Evolutionary conservation across 257 asterid species (phyloP).

Genomic region (Parsonsia alboflavescens): DNA sequence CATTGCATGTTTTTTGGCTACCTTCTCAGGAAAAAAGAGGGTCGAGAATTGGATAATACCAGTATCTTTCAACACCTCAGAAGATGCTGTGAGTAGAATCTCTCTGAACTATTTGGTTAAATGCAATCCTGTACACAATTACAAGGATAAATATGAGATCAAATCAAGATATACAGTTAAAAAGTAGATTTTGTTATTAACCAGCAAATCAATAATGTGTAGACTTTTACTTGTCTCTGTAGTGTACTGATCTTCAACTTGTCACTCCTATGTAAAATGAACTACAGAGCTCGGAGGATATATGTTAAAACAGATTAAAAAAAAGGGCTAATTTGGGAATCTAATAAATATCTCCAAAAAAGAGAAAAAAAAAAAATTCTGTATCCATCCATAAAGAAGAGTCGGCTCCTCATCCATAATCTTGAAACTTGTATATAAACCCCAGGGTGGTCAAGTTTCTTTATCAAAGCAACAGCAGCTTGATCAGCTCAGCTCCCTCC

Average conservation of each 20-base stretch:
- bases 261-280: slow-evolving; percentile 6
- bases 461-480: slow-evolving; percentile 11
- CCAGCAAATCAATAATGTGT: slow-evolving; percentile 22
- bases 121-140: background rate
- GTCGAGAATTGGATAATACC: slow-evolving; percentile 8
- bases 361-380: no score
- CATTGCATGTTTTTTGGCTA: background rate
- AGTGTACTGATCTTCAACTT: slow-evolving; percentile 20
- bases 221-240: background rate
- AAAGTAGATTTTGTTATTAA: slow-evolving; percentile 16
- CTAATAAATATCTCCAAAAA: slow-evolving; percentile 11
- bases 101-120: background rate
- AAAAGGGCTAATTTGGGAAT: slow-evolving; percentile 17
- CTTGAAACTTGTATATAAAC: slow-evolving; percentile 24
- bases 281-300: no score
- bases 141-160: background rate
- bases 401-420: slow-evolving; percentile 3
- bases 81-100: slow-evolving; percentile 1
- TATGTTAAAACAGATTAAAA: no score
- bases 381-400: slow-evolving; percentile 10
- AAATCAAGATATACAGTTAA: background rate
- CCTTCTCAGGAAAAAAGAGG: background rate
- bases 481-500: slow-evolving; percentile 11
- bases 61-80: slow-evolving; percentile 12
- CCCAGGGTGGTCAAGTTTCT: slow-evolving; percentile 14